These are phyloP conservation scores for Jamesozyma jinghongensis DNA, from an alignment of 805 yeast genomes.

Conservation along the genomic window DNA sequence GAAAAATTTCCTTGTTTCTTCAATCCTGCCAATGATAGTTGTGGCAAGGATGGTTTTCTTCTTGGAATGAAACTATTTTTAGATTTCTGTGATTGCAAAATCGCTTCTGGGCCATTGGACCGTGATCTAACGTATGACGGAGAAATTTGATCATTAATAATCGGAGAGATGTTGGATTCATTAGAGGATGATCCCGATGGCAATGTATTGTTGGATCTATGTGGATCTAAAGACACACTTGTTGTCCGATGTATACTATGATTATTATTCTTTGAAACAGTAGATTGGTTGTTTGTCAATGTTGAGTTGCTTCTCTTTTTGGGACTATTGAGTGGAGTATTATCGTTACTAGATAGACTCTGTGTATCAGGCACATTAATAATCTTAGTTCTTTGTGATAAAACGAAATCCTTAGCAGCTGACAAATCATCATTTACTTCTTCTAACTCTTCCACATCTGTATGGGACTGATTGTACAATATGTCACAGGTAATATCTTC, in stretches of 20 bases:
- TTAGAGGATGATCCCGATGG: neutral
- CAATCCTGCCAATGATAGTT: constrained; percentile 20
- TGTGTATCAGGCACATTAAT: constrained; percentile 25
- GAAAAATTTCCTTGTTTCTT: constrained; percentile 22
- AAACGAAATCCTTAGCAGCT: neutral
- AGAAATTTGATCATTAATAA: no score
- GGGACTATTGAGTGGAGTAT: constrained; percentile 20
- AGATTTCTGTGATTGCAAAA: constrained; percentile 1
- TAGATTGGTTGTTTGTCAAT: neutral
- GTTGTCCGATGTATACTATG: no score
- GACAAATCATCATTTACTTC: neutral
- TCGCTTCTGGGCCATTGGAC: no score
- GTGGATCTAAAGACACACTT: no score
- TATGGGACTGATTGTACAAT: no score
- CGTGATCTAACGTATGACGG: no score
- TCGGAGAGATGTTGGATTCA: neutral
- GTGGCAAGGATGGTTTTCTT: constrained; percentile 26
- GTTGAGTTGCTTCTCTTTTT: constrained; percentile 4
- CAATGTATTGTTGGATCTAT: neutral
- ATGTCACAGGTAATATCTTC: constrained; percentile 12
- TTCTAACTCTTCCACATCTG: no score
- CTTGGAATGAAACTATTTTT: constrained; percentile 13
- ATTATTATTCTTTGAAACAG: neutral
- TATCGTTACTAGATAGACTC: constrained; percentile 23
- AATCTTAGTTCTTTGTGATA: constrained; percentile 18